Percentiles rank a stretch among this genome's conserved stretches.
Evolutionary conservation across 2,329 filamentous ascomycete species (phyloP).

Genomic region (Bipolaris oryzae): DNA sequence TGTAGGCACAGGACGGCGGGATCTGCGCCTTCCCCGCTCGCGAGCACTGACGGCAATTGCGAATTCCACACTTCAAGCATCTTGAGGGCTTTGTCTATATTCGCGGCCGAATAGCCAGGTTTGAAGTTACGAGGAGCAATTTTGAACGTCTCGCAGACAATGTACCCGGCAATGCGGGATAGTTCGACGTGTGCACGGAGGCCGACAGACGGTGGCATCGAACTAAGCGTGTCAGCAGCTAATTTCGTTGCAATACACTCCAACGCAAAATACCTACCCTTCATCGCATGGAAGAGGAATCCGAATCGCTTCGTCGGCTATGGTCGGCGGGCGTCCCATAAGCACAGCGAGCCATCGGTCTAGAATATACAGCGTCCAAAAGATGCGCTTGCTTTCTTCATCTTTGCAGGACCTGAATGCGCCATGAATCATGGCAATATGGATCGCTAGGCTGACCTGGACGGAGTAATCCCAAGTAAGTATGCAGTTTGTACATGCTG

Average conservation of each 20-base stretch:
- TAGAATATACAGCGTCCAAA: constrained; percentile 37
- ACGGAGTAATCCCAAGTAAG: neutral
- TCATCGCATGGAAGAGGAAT: constrained; percentile 29
- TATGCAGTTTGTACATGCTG: neutral
- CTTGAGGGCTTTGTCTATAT: constrained; percentile 27
- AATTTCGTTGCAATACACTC: neutral
- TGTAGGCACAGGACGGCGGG: constrained; percentile 31
- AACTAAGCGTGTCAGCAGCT: constrained; percentile 19
- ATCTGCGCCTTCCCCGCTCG: constrained; percentile 20
- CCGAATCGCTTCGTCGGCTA: constrained; percentile 34
- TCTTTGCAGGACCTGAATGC: constrained; percentile 26
- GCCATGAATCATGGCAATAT: constrained; percentile 35
- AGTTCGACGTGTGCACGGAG: constrained; percentile 34
- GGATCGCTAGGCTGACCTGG: constrained; percentile 26
- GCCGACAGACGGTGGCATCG: constrained; percentile 29
- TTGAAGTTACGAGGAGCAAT: constrained; percentile 25
- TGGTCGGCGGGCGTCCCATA: constrained; percentile 34
- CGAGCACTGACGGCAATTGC: constrained; percentile 23
- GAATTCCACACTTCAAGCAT: constrained; percentile 30
- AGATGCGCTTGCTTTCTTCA: constrained; percentile 28
- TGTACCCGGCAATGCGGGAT: constrained; percentile 29
- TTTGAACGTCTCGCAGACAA: constrained; percentile 36
- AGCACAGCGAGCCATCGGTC: constrained; percentile 37
- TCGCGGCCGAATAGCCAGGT: constrained; percentile 10
- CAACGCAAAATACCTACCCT: constrained; percentile 22